Evolutionary conservation across 148 eudicot species (phyloP).

Genomic region (Chenopodium quinoa): DNA sequence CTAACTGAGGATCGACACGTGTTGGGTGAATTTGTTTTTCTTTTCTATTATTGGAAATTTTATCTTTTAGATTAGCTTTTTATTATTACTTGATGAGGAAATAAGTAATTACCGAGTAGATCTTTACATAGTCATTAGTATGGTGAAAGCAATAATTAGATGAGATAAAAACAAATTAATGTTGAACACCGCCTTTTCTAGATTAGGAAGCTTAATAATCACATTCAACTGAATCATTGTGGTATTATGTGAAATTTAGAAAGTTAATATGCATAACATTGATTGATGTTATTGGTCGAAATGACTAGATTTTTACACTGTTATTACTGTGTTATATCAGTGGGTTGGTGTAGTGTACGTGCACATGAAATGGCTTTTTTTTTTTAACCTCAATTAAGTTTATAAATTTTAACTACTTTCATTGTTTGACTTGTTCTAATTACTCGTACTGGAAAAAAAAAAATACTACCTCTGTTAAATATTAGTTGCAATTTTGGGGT

Average conservation of each 20-base stretch:
- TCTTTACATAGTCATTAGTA: slow-evolving; percentile 8
- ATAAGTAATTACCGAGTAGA: neutral
- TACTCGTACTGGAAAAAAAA: too few species aligned
- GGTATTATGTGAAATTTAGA: neutral
- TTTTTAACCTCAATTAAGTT: too few species aligned
- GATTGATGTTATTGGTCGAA: neutral
- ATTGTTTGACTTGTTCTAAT: too few species aligned
- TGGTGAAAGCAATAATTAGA: slow-evolving; percentile 23
- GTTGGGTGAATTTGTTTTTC: neutral
- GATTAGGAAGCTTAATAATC: slow-evolving; percentile 23
- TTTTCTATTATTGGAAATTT: slow-evolving; percentile 5
- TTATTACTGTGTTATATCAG: too few species aligned
- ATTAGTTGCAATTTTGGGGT: too few species aligned
- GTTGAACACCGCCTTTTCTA: slow-evolving; percentile 11
- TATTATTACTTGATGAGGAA: neutral
- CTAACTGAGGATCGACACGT: slow-evolving; percentile 21
- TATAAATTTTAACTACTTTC: too few species aligned
- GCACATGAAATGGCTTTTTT: too few species aligned
- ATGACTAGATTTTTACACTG: neutral
- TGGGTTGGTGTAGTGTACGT: too few species aligned
- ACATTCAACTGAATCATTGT: slow-evolving; percentile 8
- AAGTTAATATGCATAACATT: neutral
- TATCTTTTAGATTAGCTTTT: neutral
- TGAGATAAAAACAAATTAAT: slow-evolving; percentile 10
- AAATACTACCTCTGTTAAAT: too few species aligned